Evolutionary conservation across 2,329 filamentous ascomycete species (phyloP).

Genomic region (Fusarium sp.): DNA sequence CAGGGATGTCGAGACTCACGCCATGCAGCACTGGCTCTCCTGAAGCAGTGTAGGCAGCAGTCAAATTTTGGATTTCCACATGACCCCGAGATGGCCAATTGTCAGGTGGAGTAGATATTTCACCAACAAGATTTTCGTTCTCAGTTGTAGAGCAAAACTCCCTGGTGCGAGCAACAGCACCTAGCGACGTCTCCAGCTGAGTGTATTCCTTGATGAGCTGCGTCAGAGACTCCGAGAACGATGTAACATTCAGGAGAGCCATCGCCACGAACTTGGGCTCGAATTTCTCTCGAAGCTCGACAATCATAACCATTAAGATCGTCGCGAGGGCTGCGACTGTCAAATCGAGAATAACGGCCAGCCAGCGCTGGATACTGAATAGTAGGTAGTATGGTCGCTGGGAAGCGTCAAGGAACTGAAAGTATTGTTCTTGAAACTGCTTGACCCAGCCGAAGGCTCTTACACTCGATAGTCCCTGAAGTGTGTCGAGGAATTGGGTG

Average conservation of each 20-base stretch:
- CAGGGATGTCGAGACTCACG: slow-evolving; percentile 50
- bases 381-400: slow-evolving; percentile 59
- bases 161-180: slow-evolving; percentile 31
- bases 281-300: slow-evolving; percentile 50
- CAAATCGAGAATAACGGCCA: slow-evolving; percentile 64
- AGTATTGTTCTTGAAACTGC: slow-evolving; percentile 39
- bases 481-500: slow-evolving; percentile 49
- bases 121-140: slow-evolving; percentile 6
- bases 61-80: slow-evolving; percentile 49
- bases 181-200: slow-evolving; percentile 42
- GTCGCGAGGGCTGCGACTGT: slow-evolving; percentile 62
- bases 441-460: slow-evolving; percentile 56
- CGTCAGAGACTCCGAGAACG: slow-evolving; percentile 51
- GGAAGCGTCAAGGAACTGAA: slow-evolving; percentile 53
- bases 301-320: slow-evolving; percentile 61
- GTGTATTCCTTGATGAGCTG: slow-evolving; percentile 55
- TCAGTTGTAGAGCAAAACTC: slow-evolving; percentile 22
- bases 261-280: slow-evolving; percentile 43
- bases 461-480: slow-evolving; percentile 49
- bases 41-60: slow-evolving; percentile 51
- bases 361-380: slow-evolving; percentile 65
- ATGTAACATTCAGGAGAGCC: slow-evolving; percentile 50
- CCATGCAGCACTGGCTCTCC: slow-evolving; percentile 48
- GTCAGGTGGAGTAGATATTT: neutral
- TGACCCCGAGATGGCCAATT: slow-evolving; percentile 23